Percentiles rank a stretch among this genome's conserved stretches.
These are phyloP conservation scores for Daldinia grandis DNA, from an alignment of 495 filamentous ascomycete genomes.

Conservation along the genomic window DNA sequence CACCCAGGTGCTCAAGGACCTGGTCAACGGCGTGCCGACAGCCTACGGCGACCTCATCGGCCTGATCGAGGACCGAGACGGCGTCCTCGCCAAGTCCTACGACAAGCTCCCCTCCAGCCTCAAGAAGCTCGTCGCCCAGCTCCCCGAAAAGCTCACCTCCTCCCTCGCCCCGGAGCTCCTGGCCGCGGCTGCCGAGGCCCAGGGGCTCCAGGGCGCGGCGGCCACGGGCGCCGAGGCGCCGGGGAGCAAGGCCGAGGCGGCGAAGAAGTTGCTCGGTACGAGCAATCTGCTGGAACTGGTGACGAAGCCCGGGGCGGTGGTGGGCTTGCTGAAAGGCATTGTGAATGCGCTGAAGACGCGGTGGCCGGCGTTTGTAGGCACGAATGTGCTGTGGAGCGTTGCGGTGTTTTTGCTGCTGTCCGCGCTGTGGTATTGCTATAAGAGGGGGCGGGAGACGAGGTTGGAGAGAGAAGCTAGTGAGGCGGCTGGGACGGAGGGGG, in stretches of 20 bases:
- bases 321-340: constrained; percentile 81
- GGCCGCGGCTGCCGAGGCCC: not conserved
- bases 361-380: constrained; percentile 76
- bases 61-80: constrained; percentile 3
- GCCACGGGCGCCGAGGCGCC: not conserved
- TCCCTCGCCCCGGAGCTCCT: constrained; percentile 68
- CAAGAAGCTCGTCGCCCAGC: constrained; percentile 69
- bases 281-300: constrained; percentile 76
- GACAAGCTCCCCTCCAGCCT: not conserved
- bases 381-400: constrained; percentile 86
- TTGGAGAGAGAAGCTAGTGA: constrained; percentile 70
- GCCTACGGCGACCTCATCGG: not conserved
- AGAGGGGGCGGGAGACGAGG: constrained; percentile 84
- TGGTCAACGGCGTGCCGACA: not conserved
- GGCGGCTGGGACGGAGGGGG: not conserved
- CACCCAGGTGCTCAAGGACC: constrained; percentile 67
- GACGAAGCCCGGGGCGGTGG: constrained; percentile 83
- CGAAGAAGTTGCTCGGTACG: constrained; percentile 43
- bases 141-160: constrained; percentile 82
- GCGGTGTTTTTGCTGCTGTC: constrained; percentile 86
- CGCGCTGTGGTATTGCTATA: constrained; percentile 97
- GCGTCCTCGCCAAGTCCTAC: not conserved
- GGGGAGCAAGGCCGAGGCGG: not conserved
- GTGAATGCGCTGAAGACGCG: constrained; percentile 69
- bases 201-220: not conserved